Evolutionary conservation across 345 rosid genomes (phyloP), one percentile per base, ranked within the genome.

Genomic region (Cochlearia excelsa): DNA sequence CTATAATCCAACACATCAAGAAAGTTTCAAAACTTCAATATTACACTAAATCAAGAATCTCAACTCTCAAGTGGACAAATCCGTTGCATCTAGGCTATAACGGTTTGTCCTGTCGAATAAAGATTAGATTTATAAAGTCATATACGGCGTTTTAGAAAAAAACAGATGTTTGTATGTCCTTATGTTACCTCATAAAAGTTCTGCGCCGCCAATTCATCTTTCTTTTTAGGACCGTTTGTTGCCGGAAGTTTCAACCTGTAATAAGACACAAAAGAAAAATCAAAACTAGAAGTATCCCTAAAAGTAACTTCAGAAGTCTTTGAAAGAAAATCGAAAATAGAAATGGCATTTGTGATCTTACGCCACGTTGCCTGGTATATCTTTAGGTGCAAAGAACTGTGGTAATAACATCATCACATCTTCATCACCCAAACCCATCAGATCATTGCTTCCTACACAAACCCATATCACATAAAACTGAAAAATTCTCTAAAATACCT

Each of bases 401-500:
- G 99, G 97, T 71, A 85, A 68, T 43, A 93, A 55, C 74, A 85
- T 82, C 96, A 89, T 82, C 46, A 85, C 75, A 75, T 84, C 92
- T 62, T 93, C 96, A 50, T 81, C 81, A 63, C 84, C 96, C 68
- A 81, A 44, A 70, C 75, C 87, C 82, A 79, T 78, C 51, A 84
- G 72, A 69, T 81, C 83, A 56, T 47, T 76, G 50, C 76, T 79
- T 47, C 73, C 99, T 86, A 62, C 59, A 62, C 5, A 16, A 16
- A 16, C 23, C 23, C 23, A 51, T 9, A 35, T 41, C 47, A 61
- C 8, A 61, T 31, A 60, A 8, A 37, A 16, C 23, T 16, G 23
- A 16, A 16, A 16, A 16, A 16, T 0, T 16, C 23, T 0, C 0
- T 16, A 16, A 16, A 16, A n/a, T n/a, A n/a, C n/a, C n/a, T n/a